These are phyloP conservation scores for Podaxis carcinomalis DNA, from an alignment of 768 basidiomycete genomes.

Conservation along the genomic window DNA sequence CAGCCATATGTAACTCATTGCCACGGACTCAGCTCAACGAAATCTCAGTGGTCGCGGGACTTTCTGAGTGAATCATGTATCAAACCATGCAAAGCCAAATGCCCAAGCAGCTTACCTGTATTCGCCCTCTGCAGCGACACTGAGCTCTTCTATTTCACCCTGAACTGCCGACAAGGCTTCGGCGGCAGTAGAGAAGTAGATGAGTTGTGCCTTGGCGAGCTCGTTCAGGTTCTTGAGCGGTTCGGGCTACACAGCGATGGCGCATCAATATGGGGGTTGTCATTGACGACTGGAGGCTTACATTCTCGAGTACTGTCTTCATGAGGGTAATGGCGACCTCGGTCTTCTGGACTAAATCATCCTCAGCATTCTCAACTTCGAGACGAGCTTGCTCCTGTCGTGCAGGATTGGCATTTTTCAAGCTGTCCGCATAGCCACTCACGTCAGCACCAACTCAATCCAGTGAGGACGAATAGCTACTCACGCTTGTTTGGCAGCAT, in stretches of 20 bases:
- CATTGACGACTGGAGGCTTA: constrained; percentile 34
- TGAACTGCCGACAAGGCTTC: constrained; percentile 80
- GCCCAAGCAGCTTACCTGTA: constrained; percentile 57
- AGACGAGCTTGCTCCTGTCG: constrained; percentile 91
- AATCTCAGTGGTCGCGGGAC: constrained; percentile 83
- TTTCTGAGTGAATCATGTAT: constrained; percentile 43
- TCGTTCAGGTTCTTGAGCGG: constrained; percentile 92
- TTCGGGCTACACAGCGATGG: constrained; percentile 63
- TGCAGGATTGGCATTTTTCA: constrained; percentile 71
- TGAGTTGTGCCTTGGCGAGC: constrained; percentile 85
- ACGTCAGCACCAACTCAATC: neutral
- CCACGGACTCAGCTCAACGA: constrained; percentile 28
- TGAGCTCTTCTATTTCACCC: constrained; percentile 91
- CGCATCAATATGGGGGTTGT: constrained; percentile 1
- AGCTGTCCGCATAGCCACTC: constrained; percentile 32
- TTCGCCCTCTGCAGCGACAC: constrained; percentile 90
- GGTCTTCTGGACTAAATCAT: constrained; percentile 96
- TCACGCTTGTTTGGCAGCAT: constrained; percentile 84
- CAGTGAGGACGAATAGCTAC: constrained; percentile 21
- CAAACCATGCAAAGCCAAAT: neutral
- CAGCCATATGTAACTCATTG: neutral
- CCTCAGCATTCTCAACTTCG: constrained; percentile 90
- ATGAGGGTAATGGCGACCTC: constrained; percentile 95
- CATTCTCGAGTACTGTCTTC: constrained; percentile 98
- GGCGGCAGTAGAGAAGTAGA: constrained; percentile 72